Conservation (phyloP, 2,329 filamentous ascomycete genomes). For the Pezicula rhizophila region DNA sequence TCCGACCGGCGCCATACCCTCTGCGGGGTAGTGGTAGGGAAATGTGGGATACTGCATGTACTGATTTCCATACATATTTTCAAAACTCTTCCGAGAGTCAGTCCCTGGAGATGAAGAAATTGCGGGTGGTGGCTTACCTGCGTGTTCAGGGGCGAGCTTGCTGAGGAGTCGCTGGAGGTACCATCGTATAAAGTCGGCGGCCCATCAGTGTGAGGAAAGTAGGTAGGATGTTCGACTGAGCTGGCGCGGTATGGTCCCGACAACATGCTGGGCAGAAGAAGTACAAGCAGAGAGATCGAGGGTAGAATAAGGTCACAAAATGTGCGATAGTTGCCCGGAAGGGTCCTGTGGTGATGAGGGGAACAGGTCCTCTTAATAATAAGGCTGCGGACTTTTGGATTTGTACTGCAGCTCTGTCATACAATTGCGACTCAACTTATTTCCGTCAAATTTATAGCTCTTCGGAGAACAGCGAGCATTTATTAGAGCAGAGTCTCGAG, state of each 20-base stretch:
- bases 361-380: too few relatives aligned
- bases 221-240: slow-evolving; percentile 14
- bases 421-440: too few relatives aligned
- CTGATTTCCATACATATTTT: slow-evolving; percentile 19
- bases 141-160: slow-evolving; percentile 24
- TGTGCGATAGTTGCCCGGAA: too few relatives aligned
- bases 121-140: slow-evolving; percentile 16
- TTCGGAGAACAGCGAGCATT: too few relatives aligned
- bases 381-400: too few relatives aligned
- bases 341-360: too few relatives aligned
- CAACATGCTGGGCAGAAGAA: slow-evolving; percentile 14
- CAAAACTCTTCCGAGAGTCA: slow-evolving; percentile 14
- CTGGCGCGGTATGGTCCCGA: slow-evolving; percentile 17
- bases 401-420: too few relatives aligned
- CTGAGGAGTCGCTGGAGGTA: slow-evolving; percentile 26
- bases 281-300: neutral
- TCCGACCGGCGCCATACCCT: slow-evolving; percentile 18
- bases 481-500: too few relatives aligned
- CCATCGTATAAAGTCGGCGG: slow-evolving; percentile 22
- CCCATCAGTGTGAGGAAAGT: slow-evolving; percentile 19
- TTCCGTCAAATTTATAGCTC: too few relatives aligned
- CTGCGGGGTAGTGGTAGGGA: slow-evolving; percentile 24
- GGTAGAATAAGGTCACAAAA: too few relatives aligned
- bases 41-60: slow-evolving; percentile 21
- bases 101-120: neutral